phyloP scores from a whole-genome alignment of 208 protist species.

The Porcisia hertigi region DNA sequence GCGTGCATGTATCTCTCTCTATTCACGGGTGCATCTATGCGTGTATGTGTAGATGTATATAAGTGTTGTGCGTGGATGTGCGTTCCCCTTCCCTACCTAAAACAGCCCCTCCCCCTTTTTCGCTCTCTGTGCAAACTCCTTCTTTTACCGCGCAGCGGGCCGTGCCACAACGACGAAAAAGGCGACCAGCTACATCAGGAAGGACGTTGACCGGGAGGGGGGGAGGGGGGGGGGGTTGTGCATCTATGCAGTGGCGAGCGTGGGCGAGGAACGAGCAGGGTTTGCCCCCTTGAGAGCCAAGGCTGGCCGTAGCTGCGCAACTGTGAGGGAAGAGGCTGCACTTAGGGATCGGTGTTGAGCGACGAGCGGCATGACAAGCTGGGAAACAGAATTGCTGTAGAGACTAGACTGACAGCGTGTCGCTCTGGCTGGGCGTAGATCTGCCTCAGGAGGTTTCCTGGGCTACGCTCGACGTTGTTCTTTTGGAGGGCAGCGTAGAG shows the following conservation, averaged over 20 bases:
- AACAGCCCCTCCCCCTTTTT: too few relatives aligned
- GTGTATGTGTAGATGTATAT: conserved; percentile 5
- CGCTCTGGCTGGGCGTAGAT: conserved; percentile 44
- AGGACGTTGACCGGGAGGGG: not conserved
- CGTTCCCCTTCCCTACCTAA: not conserved
- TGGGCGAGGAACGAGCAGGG: not conserved
- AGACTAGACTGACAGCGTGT: conserved; percentile 43
- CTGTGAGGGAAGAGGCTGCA: not conserved
- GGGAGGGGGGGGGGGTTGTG: not conserved
- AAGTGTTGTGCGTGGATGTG: conserved; percentile 7
- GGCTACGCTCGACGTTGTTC: conserved; percentile 22
- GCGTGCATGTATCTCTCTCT: not conserved
- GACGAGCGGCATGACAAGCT: conserved; percentile 27
- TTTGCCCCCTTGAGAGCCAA: not conserved
- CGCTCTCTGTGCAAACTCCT: not conserved
- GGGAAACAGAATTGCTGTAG: conserved; percentile 28
- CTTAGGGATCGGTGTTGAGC: conserved; percentile 20
- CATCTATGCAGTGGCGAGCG: not conserved
- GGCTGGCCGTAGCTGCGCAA: not conserved
- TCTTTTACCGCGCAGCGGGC: not conserved
- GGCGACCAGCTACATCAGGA: not conserved
- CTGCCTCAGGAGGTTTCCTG: conserved; percentile 40
- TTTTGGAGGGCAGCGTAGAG: conserved; percentile 36
- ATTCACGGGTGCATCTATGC: not conserved
- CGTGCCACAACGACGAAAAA: not conserved